These are phyloP conservation scores for Podaxis pistillaris DNA, from an alignment of 768 basidiomycete genomes.

Conservation along the genomic window DNA sequence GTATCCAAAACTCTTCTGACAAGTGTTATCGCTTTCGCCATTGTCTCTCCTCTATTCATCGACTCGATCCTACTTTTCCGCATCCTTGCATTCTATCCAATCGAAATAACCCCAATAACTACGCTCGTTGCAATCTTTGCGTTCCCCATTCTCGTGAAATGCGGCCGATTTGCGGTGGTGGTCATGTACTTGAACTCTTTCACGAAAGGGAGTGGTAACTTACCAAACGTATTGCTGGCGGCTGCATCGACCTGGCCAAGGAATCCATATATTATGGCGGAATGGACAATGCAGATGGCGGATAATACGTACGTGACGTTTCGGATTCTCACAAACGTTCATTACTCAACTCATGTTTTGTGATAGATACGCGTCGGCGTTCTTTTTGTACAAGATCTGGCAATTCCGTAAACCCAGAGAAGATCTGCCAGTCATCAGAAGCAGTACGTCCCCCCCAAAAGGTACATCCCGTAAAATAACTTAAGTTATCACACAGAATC, in stretches of 20 bases:
- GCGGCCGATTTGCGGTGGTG: conserved; percentile 26
- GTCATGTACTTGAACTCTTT: conserved; percentile 16
- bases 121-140: conserved; percentile 23
- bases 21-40: conserved; percentile 22
- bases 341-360: not conserved
- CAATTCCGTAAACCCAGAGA: conserved; percentile 1
- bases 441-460: conserved; percentile 12
- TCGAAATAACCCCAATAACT: conserved; percentile 15
- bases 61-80: conserved; percentile 38
- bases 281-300: conserved; percentile 32
- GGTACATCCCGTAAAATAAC: not conserved
- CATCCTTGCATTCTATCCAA: conserved; percentile 34
- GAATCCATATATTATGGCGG: conserved; percentile 18
- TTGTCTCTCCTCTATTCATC: conserved; percentile 31
- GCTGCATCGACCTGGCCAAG: not conserved
- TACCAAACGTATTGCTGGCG: not conserved
- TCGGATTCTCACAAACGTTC: not conserved
- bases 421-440: conserved; percentile 13
- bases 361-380: conserved; percentile 23
- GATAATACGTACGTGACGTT: conserved; percentile 29
- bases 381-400: conserved; percentile 26
- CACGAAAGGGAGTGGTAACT: not conserved
- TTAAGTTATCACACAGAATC: conserved; percentile 14
- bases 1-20: conserved; percentile 19
- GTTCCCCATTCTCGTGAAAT: conserved; percentile 28